Base-by-base conservation (phyloP, 768 basidiomycete genomes). In the Candolleomyces aberdarensis region DNA sequence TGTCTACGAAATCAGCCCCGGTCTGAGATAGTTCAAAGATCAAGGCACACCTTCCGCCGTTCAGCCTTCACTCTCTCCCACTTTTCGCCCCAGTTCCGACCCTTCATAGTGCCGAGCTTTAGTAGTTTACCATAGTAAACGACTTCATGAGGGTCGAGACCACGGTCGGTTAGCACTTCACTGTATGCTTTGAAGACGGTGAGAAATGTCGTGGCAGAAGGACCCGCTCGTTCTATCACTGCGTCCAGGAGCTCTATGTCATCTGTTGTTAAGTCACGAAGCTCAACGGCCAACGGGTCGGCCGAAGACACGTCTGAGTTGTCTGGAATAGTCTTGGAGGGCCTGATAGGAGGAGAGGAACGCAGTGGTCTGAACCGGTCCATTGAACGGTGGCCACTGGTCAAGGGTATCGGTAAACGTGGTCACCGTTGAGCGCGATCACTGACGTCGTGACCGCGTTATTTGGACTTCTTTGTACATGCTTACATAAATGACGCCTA, bases 141-240 rank as follows among this genome's bases (percentile, higher is more conserved):
- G 10, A 91, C 89, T 70, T 94, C 93, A 63, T 87, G 85, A 20
- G 87, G 81, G 63, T 93, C 89, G n/a, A 94, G 73, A 3, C 88
- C 88, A 2, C 86, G 82, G 65, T 90, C 88, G 60, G 83, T 81
- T 22, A 94, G 75, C 20, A 93, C 83, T 59, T 90, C 86, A 67
- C 87, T 91, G 73, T 95, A 94, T 0, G 92, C 89, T 69, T 90
- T 92, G 79, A 92, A 87, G n/a, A 93, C 83, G 5, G 84, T 82
- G 43, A 91, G 78, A 67, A 94, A 94, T 0, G 89, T 89, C 4
- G 89, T 89, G 15, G 91, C 88, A 9, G 80, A 75, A 8, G 84
- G 76, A 5, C 87, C 81, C 47, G 89, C 91, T 56, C 87, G 85
- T 60, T 76, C 69, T 29, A 95, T 84, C 13, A 95, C 88, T 22